A percentile compares a stretch with the other conserved stretches of the same genome.
Conservation (phyloP, 768 basidiomycete species). For the Crepidotus variabilis region DNA sequence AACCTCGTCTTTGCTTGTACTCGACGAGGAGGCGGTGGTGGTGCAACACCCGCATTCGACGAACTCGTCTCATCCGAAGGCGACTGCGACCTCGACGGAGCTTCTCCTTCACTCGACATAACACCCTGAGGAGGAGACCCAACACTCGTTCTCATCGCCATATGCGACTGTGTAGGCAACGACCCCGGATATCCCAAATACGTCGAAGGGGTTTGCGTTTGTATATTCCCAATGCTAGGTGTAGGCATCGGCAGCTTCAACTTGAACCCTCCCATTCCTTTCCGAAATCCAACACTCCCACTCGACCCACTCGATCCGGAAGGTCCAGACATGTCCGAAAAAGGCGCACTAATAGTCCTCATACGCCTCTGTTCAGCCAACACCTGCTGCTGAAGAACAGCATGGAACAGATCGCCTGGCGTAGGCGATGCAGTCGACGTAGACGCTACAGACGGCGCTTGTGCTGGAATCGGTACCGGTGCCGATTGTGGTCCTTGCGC, state of each 20-base stretch:
- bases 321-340: background rate
- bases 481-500: background rate
- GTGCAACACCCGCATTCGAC: background rate
- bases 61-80: slow-evolving; percentile 10
- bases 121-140: background rate
- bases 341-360: slow-evolving; percentile 19
- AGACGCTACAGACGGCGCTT: too few relatives aligned
- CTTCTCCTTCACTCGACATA: slow-evolving; percentile 9
- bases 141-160: background rate
- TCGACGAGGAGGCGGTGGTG: background rate
- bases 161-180: background rate
- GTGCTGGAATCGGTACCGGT: background rate
- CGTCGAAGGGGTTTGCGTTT: background rate
- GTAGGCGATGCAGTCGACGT: background rate
- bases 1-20: background rate
- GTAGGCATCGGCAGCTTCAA: background rate
- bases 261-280: too few relatives aligned
- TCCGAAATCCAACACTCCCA: too few relatives aligned
- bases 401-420: slow-evolving; percentile 6
- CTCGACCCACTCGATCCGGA: too few relatives aligned
- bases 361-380: slow-evolving; percentile 12
- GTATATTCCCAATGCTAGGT: background rate
- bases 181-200: background rate
- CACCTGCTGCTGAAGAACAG: slow-evolving; percentile 6
- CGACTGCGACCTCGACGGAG: slow-evolving; percentile 10